phyloP scores from a whole-genome alignment of 495 filamentous ascomycete species.

The Talaromyces stipitatus region DNA sequence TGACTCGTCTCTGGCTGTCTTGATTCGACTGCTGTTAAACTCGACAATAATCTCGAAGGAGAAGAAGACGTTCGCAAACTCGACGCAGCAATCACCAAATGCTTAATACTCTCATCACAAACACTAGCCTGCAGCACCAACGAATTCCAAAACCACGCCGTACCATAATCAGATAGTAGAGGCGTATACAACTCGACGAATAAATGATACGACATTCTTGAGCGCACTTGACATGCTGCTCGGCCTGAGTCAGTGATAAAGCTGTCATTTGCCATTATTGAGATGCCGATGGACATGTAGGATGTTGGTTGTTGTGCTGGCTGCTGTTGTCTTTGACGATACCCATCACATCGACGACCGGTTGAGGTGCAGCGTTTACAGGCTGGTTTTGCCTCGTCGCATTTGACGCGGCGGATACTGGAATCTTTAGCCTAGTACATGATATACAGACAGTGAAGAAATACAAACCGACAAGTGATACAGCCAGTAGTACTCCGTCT shows the following conservation, averaged over 20 bases:
- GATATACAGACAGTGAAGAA: not conserved
- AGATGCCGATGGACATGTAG: not conserved
- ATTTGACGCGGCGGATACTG: constrained; percentile 57
- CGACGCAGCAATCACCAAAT: not conserved
- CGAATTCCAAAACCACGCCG: not conserved
- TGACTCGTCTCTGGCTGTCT: not conserved
- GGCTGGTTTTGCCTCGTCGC: constrained; percentile 51
- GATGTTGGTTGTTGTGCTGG: not conserved
- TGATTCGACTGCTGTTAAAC: not conserved
- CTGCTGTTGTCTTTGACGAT: not conserved
- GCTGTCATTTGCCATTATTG: not conserved
- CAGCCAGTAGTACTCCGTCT: constrained; percentile 28
- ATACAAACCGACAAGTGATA: constrained; percentile 33
- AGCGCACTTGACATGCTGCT: not conserved
- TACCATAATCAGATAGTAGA: not conserved
- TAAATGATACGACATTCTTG: not conserved
- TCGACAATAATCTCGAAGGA: not conserved
- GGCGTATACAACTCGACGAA: not conserved
- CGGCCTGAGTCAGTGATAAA: not conserved
- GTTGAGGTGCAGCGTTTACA: constrained; percentile 47
- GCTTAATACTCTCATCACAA: not conserved
- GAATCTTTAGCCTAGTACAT: not conserved
- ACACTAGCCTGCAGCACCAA: not conserved
- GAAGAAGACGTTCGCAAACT: not conserved
- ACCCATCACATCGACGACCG: constrained; percentile 34